Base-by-base conservation (phyloP, 768 basidiomycete genomes). In the Suillus subluteus region DNA sequence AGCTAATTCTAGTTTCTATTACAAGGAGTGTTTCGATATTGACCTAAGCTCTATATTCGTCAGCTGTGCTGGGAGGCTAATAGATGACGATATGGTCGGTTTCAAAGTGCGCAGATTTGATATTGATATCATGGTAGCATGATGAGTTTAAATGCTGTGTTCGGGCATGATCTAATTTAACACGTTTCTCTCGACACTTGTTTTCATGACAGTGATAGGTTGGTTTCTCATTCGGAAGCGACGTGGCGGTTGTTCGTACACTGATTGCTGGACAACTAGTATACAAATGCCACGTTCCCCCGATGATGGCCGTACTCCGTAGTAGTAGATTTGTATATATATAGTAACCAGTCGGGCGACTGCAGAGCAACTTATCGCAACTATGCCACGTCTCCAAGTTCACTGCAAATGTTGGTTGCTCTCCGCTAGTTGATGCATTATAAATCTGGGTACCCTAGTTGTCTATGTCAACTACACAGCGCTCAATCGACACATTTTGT, bases 361-460 rank as follows among this genome's bases (percentile, higher is more conserved):
- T 11, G 11, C 32, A 21, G 30, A 35, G 2, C 11, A 21, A 6
- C 32, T 56, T 12, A 56, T 12, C 21, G 11, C 6, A 32, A 18
- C 50, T 52, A 8, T 35, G 55, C 35, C 55, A 56, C 32, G 35
- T 37, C 55, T 21, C 8, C 11, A 32, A 21, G 30, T 11, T 21
- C 55, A n/a, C 55, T 13, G 32, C 55, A 56, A n/a, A n/a, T 37
- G 35, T 35, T 38, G 55, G 35, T 56, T 56, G 35, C 32, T 56
- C 11, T 55, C 30, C 9, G 18, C 9, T 32, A 55, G 54, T 13
- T 37, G 21, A 37, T 56, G 55, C 55, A 56, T 56, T 56, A 56
- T 56, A 56, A 56, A n/a, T 56, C 12, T 35, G 32, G 55, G 35
- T 56, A 56, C n/a, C 21, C 11, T 56, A 56, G 35, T 35, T 56